Evolutionary conservation across 371 early-diverging fungal species (phyloP), one percentile per base, ranked within the genome.

Genomic region (Coemansia sp.): DNA sequence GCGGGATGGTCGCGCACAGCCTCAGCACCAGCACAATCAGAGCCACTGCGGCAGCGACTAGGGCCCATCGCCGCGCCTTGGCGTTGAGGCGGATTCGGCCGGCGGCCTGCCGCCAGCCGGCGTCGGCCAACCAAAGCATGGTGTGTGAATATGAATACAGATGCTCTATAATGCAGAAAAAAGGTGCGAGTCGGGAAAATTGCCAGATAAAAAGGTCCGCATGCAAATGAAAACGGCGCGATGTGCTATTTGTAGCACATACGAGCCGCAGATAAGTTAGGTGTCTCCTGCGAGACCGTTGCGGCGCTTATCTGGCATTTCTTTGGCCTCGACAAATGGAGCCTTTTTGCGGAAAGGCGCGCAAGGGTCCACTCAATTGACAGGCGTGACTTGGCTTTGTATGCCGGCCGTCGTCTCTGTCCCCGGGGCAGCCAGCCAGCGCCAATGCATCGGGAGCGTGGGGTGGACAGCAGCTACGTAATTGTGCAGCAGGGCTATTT

Each of bases 11-110:
- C 26, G 26, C 26, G 26, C 26, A 26, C 26, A 26, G 26, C 26
- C 26, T 26, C 26, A 26, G 26, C n/a, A n/a, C 14, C 31, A 31
- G 9, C 51, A 51, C 14, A 34, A 33, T 6, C 51, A 33, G 39
- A 39, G 9, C 40, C 6, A 38, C 11, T 12, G 40, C 36, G 16
- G 11, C 30, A 7, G 12, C 11, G 9, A 55, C 26, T 34, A 39
- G 11, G n/a, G 35, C 34, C 51, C 51, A 51, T 33, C 51, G 51
- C 51, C 51, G 51, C 4, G 35, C 51, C 51, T 51, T 51, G 10
- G 51, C 35, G 51, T n/a, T 51, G 6, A 51, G 35, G 34, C 51
- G 51, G 34, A 51, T n/a, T 10, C 35, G 11, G 2, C 12, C 11
- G 10, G 1, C 14, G 34, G 10, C 8, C 34, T 51, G 51, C 51